Percentiles rank a stretch among this genome's conserved stretches.
Evolutionary conservation across 2,329 filamentous ascomycete genomes (phyloP).

Genomic region (Fusarium sp.): DNA sequence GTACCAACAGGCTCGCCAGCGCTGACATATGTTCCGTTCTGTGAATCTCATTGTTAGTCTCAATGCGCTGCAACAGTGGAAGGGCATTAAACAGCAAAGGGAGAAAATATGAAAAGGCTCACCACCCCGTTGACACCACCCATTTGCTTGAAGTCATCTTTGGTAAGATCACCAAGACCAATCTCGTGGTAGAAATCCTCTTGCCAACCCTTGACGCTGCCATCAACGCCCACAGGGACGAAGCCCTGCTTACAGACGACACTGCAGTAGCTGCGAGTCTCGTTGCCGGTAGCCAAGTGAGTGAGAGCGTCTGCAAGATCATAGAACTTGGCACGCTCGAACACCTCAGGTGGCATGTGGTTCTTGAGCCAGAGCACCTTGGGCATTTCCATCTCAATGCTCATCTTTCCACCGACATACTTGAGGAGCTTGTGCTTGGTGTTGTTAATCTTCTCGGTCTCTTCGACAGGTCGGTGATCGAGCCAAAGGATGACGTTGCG

Average conservation of each 20-base stretch:
- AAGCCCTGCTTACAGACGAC: slow-evolving; percentile 98
- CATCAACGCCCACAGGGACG: slow-evolving; percentile 96
- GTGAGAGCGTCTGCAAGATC: slow-evolving; percentile 94
- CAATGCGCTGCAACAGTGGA: neutral
- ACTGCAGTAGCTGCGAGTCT: slow-evolving; percentile 94
- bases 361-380: slow-evolving; percentile 99
- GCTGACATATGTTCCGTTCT: slow-evolving; percentile 94
- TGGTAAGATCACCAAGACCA: slow-evolving; percentile 85
- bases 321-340: slow-evolving; percentile 96
- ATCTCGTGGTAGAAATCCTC: slow-evolving; percentile 92
- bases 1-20: slow-evolving; percentile 92
- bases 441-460: slow-evolving; percentile 93
- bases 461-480: slow-evolving; percentile 91
- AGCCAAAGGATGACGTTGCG: slow-evolving; percentile 98
- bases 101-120: slow-evolving; percentile 62
- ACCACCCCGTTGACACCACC: slow-evolving; percentile 96
- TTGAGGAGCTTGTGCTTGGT: slow-evolving; percentile 93
- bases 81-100: slow-evolving; percentile 17
- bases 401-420: slow-evolving; percentile 98
- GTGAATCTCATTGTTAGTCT: slow-evolving; percentile 37
- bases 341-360: slow-evolving; percentile 93
- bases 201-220: slow-evolving; percentile 98
- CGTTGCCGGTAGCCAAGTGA: slow-evolving; percentile 92
- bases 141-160: slow-evolving; percentile 93
- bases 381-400: slow-evolving; percentile 99